Percentiles rank a stretch among this genome's conserved stretches.
phyloP scores from a whole-genome alignment of 192 early-diverging fungal species.

The Globomyces pollinis-pini region DNA sequence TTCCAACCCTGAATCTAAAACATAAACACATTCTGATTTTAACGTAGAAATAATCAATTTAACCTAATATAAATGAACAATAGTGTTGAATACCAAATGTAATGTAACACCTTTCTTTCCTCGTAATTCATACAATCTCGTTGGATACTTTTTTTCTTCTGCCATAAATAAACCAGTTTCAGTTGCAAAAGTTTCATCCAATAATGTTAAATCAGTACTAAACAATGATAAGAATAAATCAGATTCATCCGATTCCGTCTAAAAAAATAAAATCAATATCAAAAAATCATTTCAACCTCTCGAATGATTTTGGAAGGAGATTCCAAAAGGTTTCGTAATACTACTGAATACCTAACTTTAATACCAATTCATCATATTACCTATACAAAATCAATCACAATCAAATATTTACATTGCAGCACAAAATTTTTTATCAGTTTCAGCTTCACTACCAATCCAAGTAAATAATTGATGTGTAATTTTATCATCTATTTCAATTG shows the following conservation, averaged over 20 bases:
- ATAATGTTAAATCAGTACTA: constrained; percentile 8
- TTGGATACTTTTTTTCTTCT: constrained; percentile 22
- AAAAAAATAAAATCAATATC: constrained; percentile 11
- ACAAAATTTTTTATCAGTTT: constrained; percentile 49
- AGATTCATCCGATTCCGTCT: constrained; percentile 18
- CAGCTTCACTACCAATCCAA: constrained; percentile 40
- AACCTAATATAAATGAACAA: constrained; percentile 10
- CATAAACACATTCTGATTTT: constrained; percentile 19
- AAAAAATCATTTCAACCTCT: no score
- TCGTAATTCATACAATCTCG: constrained; percentile 27
- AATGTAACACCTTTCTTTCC: constrained; percentile 22
- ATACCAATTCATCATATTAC: no score
- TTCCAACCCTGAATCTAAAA: constrained; percentile 35
- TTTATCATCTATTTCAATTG: constrained; percentile 6
- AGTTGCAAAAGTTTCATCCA: constrained; percentile 19
- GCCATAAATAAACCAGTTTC: constrained; percentile 36
- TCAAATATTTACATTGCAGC: constrained; percentile 46
- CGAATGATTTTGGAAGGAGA: constrained; percentile 16
- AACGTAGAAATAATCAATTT: constrained; percentile 17
- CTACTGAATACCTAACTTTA: no score
- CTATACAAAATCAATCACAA: no score
- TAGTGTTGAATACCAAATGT: constrained; percentile 24
- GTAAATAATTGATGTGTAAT: constrained; percentile 28
- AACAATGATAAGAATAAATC: constrained; percentile 20
- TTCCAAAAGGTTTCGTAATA: constrained; percentile 31